phyloP scores from a whole-genome alignment of 2,329 filamentous ascomycete genomes.

The Pseudodiploospora longispora region DNA sequence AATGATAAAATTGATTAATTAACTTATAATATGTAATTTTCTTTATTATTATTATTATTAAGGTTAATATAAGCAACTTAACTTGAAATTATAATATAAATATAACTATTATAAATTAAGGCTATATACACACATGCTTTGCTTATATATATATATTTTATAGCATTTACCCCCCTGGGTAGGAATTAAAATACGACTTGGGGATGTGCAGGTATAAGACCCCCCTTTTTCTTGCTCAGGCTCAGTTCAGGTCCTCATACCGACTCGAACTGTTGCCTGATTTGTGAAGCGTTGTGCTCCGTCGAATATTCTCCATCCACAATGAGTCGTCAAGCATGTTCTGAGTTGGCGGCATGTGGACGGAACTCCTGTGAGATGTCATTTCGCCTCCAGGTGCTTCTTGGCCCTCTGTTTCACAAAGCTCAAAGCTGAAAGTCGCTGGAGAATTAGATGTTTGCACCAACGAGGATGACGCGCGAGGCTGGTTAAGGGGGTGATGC shows the following conservation, averaged over 20 bases:
- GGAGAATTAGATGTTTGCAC: too few species aligned
- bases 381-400: conserved; percentile 10
- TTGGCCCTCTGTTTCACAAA: conserved; percentile 36
- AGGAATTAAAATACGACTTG: neutral
- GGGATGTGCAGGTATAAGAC: neutral
- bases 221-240: neutral
- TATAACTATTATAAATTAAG: too few species aligned
- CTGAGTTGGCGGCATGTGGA: conserved; percentile 70
- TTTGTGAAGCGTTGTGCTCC: conserved; percentile 66
- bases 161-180: neutral
- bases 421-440: conserved; percentile 48
- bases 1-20: too few species aligned
- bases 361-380: conserved; percentile 44
- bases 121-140: conserved; percentile 3
- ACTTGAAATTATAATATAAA: neutral
- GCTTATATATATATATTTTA: neutral
- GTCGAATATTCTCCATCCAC: conserved; percentile 87
- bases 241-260: conserved; percentile 20
- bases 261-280: conserved; percentile 29
- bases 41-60: too few species aligned
- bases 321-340: conserved; percentile 81
- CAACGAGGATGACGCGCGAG: conserved; percentile 34
- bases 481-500: conserved; percentile 42
- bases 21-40: too few species aligned
- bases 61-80: too few species aligned